Conservation (phyloP, 2,329 filamentous ascomycete species). For the Ophiobolus disseminans region DNA sequence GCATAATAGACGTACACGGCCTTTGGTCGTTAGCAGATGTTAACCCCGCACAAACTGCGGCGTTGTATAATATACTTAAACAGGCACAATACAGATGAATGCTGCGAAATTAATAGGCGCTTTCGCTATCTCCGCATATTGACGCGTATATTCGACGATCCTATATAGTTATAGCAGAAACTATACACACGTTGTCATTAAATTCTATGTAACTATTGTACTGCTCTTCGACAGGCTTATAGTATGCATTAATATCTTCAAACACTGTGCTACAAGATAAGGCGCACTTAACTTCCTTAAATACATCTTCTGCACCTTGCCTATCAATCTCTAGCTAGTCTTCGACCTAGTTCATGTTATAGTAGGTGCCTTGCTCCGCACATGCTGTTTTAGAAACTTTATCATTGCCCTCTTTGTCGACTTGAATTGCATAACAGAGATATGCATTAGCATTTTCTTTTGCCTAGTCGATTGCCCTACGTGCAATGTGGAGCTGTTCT, state of each 20-base stretch:
- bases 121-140: not conserved
- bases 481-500: constrained; percentile 7
- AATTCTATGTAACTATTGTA: not conserved
- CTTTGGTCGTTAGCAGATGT: not conserved
- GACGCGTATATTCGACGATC: not conserved
- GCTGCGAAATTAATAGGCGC: too few relatives aligned
- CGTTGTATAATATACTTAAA: too few relatives aligned
- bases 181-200: not conserved
- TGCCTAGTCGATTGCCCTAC: constrained; percentile 2
- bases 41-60: not conserved
- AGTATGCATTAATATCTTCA: constrained; percentile 9
- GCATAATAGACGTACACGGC: constrained; percentile 2
- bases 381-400: not conserved
- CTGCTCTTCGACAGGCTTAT: not conserved
- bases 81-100: too few relatives aligned
- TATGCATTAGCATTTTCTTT: constrained; percentile 7
- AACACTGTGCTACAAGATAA: constrained; percentile 6
- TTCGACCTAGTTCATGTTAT: constrained; percentile 3
- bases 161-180: not conserved
- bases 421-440: constrained; percentile 1
- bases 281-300: too few relatives aligned
- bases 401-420: not conserved
- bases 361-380: constrained; percentile 6
- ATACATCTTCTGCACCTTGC: not conserved
- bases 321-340: not conserved